Percentiles rank a stretch among this genome's conserved stretches.
These are phyloP conservation scores for Bauhinia variegata DNA, from an alignment of 306 rosid species.

Conservation along the genomic window DNA sequence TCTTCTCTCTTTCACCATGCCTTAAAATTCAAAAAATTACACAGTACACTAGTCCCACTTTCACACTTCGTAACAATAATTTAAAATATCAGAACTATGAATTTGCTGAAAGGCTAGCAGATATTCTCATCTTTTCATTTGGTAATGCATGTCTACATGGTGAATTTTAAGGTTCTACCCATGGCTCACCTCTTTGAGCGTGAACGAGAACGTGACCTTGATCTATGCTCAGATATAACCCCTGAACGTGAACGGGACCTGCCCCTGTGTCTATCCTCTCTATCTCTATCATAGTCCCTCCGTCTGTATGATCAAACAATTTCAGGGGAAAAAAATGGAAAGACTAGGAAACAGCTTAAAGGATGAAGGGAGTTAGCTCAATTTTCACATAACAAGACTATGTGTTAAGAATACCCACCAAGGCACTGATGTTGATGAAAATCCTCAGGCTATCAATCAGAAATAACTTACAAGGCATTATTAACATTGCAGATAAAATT, in stretches of 20 bases:
- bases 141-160: background rate
- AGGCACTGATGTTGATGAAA: background rate
- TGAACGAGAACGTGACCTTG: slow-evolving; percentile 75
- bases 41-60: slow-evolving; percentile 1
- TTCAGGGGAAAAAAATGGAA: slow-evolving; percentile 3
- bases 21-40: slow-evolving; percentile 4
- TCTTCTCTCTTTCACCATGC: slow-evolving; percentile 13
- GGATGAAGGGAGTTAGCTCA: background rate
- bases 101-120: background rate
- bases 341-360: slow-evolving; percentile 4
- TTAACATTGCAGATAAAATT: slow-evolving; percentile 8
- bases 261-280: slow-evolving; percentile 51
- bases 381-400: background rate
- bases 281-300: slow-evolving; percentile 54
- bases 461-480: slow-evolving; percentile 9
- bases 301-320: slow-evolving; percentile 32
- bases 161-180: background rate
- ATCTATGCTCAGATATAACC: slow-evolving; percentile 57
- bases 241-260: slow-evolving; percentile 58
- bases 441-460: slow-evolving; percentile 8
- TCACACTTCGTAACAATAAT: background rate
- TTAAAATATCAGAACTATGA: background rate
- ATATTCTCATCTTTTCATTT: background rate
- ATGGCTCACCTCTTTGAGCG: slow-evolving; percentile 63
- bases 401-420: background rate